Evolutionary conservation across 2,329 filamentous ascomycete species (phyloP).

Genomic region (Davidsoniella virescens): DNA sequence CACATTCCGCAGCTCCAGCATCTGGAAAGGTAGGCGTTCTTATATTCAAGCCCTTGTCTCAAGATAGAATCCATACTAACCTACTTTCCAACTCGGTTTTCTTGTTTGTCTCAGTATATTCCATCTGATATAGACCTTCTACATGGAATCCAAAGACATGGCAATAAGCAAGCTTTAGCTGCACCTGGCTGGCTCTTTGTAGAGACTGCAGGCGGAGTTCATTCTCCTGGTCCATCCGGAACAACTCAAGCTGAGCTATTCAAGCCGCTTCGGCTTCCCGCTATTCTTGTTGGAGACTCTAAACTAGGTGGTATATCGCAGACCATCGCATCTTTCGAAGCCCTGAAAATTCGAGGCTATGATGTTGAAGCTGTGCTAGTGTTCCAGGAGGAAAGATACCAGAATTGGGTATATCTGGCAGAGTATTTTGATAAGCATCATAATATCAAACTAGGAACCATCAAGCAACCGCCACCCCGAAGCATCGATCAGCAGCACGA

Average conservation of each 20-base stretch:
- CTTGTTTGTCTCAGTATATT: slow-evolving; percentile 24
- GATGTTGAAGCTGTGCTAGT: slow-evolving; percentile 55
- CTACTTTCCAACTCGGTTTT: not conserved
- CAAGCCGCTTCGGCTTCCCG: slow-evolving; percentile 53
- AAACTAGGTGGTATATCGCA: slow-evolving; percentile 65
- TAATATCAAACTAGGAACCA: slow-evolving; percentile 36
- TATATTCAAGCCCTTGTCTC: not conserved
- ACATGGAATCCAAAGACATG: slow-evolving; percentile 28
- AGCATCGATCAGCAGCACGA: slow-evolving; percentile 29
- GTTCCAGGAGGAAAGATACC: slow-evolving; percentile 49
- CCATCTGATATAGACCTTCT: slow-evolving; percentile 36
- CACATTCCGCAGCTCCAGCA: slow-evolving; percentile 50
- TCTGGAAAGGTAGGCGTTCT: slow-evolving; percentile 25
- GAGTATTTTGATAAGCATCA: slow-evolving; percentile 48
- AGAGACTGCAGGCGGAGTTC: slow-evolving; percentile 69
- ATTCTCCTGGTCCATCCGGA: slow-evolving; percentile 63
- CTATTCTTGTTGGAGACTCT: slow-evolving; percentile 58
- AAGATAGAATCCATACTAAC: not conserved
- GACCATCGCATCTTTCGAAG: slow-evolving; percentile 68
- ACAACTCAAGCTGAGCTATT: slow-evolving; percentile 66
- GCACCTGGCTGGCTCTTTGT: slow-evolving; percentile 47
- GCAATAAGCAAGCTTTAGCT: slow-evolving; percentile 25
- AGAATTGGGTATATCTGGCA: slow-evolving; percentile 50
- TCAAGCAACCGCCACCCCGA: slow-evolving; percentile 43
- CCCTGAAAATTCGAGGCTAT: slow-evolving; percentile 60